Conservation (phyloP, 2,329 filamentous ascomycete species). For the Blumeriella jaapii region DNA sequence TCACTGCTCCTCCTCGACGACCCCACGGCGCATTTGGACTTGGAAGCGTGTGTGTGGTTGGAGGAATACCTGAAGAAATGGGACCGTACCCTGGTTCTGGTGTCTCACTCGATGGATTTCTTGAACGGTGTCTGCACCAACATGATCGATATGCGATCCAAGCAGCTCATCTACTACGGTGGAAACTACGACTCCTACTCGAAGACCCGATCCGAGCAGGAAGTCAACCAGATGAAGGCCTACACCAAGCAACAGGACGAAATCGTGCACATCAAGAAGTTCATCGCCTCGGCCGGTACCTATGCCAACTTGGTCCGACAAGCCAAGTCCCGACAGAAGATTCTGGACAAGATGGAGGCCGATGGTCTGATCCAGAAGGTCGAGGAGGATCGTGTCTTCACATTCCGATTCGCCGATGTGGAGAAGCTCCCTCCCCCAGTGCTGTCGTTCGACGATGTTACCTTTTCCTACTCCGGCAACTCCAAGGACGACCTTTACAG, state of each 20-base stretch:
- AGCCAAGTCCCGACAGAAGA: slow-evolving; percentile 99
- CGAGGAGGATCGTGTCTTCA: slow-evolving; percentile 74
- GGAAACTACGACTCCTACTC: slow-evolving; percentile 98
- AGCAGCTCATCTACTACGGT: slow-evolving; percentile 90
- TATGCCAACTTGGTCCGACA: slow-evolving; percentile 98
- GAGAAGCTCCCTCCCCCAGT: slow-evolving; percentile 99
- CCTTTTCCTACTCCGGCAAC: slow-evolving; percentile 93
- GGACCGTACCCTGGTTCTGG: slow-evolving; percentile 91
- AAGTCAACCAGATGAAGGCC: slow-evolving; percentile 97
- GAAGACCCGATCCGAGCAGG: slow-evolving; percentile 90
- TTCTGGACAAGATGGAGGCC: slow-evolving; percentile 99
- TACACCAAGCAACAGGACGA: slow-evolving; percentile 99
- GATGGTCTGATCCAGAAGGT: slow-evolving; percentile 97
- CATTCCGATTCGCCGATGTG: slow-evolving; percentile 95
- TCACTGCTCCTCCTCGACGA: slow-evolving; percentile 93
- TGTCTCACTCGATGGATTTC: slow-evolving; percentile 98
- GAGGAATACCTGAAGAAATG: slow-evolving; percentile 99
- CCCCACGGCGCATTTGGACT: slow-evolving; percentile 96
- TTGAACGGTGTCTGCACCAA: slow-evolving; percentile 94
- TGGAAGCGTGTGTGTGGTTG: slow-evolving; percentile 98
- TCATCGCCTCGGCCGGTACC: slow-evolving; percentile 98
- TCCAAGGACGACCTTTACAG: slow-evolving; percentile 87
- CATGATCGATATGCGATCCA: slow-evolving; percentile 97
- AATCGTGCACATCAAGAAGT: slow-evolving; percentile 99
- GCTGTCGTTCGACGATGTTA: slow-evolving; percentile 91